phyloP scores from a whole-genome alignment of 768 basidiomycete genomes.

The Galerina marginata region DNA sequence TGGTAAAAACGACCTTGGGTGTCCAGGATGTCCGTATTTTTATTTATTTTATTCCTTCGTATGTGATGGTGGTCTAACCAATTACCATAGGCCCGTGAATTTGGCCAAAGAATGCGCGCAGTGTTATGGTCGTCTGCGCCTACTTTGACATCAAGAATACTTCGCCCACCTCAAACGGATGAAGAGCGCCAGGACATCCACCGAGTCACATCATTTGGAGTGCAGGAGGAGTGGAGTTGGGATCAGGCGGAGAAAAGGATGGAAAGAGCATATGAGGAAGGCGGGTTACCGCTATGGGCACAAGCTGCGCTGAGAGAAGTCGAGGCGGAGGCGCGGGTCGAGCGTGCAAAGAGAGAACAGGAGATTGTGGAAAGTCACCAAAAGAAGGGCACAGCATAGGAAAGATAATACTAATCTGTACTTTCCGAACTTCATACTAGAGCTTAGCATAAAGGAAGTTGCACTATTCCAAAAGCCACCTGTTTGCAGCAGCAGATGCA shows the following conservation, averaged over 20 bases:
- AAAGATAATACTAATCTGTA: too few species aligned
- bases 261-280: slow-evolving; percentile 59
- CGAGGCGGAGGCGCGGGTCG: slow-evolving; percentile 60
- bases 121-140: slow-evolving; percentile 54
- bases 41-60: background rate
- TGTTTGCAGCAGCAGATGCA: too few species aligned
- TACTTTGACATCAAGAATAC: slow-evolving; percentile 54
- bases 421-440: too few species aligned
- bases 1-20: slow-evolving; percentile 57
- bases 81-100: slow-evolving; percentile 56
- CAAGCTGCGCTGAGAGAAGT: slow-evolving; percentile 58
- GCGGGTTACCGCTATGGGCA: slow-evolving; percentile 62
- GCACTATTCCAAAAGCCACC: too few species aligned
- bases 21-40: slow-evolving; percentile 56
- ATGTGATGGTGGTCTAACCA: background rate
- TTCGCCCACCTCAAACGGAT: slow-evolving; percentile 43
- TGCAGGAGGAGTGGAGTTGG: slow-evolving; percentile 50
- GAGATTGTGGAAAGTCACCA: slow-evolving; percentile 15
- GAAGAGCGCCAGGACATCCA: slow-evolving; percentile 30
- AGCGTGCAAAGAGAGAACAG: slow-evolving; percentile 43
- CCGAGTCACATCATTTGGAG: slow-evolving; percentile 26
- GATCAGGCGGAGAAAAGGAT: slow-evolving; percentile 59
- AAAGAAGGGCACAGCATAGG: too few species aligned
- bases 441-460: too few species aligned
- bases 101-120: slow-evolving; percentile 60